These are phyloP conservation scores for Neofusicoccum parvum DNA, from an alignment of 2,329 filamentous ascomycete species.

Conservation along the genomic window DNA sequence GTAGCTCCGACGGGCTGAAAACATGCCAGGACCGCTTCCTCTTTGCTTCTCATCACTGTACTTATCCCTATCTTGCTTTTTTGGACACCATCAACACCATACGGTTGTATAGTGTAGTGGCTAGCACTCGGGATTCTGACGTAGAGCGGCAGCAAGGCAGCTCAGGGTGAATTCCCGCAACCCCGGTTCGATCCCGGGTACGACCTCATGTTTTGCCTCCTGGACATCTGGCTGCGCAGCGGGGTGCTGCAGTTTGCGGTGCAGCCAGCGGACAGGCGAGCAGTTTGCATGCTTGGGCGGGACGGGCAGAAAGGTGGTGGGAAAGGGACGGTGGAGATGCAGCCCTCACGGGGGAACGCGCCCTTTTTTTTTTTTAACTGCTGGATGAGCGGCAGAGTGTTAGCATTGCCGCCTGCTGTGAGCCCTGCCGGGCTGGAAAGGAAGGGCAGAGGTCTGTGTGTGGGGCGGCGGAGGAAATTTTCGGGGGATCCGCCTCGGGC, in stretches of 20 bases:
- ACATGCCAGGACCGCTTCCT: too few relatives aligned
- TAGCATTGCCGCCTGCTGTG: too few relatives aligned
- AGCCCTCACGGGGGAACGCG: too few relatives aligned
- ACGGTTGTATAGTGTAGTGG: conserved; percentile 14
- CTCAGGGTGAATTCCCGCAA: background rate
- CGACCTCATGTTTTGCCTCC: background rate
- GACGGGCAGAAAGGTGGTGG: too few relatives aligned
- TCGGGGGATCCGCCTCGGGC: background rate
- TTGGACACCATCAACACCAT: background rate
- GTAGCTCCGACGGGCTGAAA: too few relatives aligned
- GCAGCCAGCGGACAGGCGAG: too few relatives aligned
- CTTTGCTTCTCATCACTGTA: too few relatives aligned
- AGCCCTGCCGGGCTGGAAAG: too few relatives aligned
- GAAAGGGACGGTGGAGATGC: too few relatives aligned
- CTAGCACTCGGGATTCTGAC: conserved; percentile 15
- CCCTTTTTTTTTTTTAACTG: background rate
- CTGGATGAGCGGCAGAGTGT: background rate
- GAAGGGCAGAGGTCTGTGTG: background rate
- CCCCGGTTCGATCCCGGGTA: conserved; percentile 12
- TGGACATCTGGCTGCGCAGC: background rate
- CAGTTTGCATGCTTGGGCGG: background rate
- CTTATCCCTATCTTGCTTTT: background rate
- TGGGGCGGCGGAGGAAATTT: background rate
- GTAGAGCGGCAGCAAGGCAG: too few relatives aligned
- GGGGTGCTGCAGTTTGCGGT: background rate